Conservation (phyloP, 306 rosid species). For the Erythrophleum fordii region DNA sequence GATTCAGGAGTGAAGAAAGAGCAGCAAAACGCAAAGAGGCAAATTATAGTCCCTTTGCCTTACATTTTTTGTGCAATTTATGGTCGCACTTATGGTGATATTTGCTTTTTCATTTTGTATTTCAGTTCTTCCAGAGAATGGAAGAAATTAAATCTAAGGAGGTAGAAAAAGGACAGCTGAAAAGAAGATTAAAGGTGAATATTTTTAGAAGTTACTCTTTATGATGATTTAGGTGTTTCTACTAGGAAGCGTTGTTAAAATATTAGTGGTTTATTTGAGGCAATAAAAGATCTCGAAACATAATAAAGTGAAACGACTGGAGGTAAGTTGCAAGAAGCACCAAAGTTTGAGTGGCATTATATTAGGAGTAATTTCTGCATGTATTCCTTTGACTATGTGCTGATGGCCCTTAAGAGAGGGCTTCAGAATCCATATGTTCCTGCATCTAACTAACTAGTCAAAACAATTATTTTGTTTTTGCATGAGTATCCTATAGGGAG, state of each 20-base stretch:
- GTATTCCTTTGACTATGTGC: neutral
- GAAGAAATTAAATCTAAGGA: slow-evolving; percentile 61
- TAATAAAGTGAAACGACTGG: neutral
- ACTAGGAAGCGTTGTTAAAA: neutral
- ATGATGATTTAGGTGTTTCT: slow-evolving; percentile 25
- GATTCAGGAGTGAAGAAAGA: slow-evolving; percentile 83
- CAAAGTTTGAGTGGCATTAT: slow-evolving; percentile 1
- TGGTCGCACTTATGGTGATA: neutral
- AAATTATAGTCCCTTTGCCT: slow-evolving; percentile 37
- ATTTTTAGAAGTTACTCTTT: slow-evolving; percentile 2
- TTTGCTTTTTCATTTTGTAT: slow-evolving; percentile 34
- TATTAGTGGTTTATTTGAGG: neutral
- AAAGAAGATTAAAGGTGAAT: slow-evolving; percentile 59
- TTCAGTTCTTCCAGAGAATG: slow-evolving; percentile 72
- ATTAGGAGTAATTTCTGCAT: slow-evolving; percentile 8
- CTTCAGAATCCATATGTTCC: neutral
- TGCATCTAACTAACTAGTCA: neutral
- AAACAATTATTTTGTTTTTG: neutral
- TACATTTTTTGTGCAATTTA: slow-evolving; percentile 6
- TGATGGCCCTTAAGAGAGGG: neutral
- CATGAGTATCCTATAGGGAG: neutral
- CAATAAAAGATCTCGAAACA: neutral
- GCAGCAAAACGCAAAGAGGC: slow-evolving; percentile 86
- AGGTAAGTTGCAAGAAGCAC: slow-evolving; percentile 2
- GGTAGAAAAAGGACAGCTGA: slow-evolving; percentile 53